These are phyloP conservation scores for Tubosaeta sp. DNA, from an alignment of 768 basidiomycete species.

Conservation along the genomic window DNA sequence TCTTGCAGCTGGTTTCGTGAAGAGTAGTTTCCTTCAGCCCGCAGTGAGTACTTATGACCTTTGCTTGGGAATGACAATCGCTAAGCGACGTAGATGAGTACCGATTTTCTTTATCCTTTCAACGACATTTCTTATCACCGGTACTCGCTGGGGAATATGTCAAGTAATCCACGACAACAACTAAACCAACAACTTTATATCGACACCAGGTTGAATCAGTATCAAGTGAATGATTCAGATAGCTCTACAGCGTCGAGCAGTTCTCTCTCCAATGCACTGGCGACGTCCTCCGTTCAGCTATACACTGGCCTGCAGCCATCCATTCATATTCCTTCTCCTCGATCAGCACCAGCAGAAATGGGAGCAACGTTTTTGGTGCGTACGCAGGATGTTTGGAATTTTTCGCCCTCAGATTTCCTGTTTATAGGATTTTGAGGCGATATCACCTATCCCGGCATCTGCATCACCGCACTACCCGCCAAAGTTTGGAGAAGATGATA, in stretches of 20 bases:
- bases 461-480: constrained; percentile 9
- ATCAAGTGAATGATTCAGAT: constrained; percentile 7
- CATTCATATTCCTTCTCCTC: constrained; percentile 8
- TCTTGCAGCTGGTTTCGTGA: background rate
- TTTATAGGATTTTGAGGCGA: constrained; percentile 11
- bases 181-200: constrained; percentile 14
- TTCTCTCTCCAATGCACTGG: constrained; percentile 2
- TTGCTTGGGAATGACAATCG: background rate
- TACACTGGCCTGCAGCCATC: background rate
- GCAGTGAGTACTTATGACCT: constrained; percentile 11
- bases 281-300: constrained; percentile 8
- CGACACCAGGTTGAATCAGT: constrained; percentile 13
- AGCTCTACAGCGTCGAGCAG: constrained; percentile 16
- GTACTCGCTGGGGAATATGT: background rate
- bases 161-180: constrained; percentile 7
- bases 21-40: background rate
- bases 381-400: background rate
- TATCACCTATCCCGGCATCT: constrained; percentile 8
- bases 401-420: background rate
- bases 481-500: background rate
- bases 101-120: background rate
- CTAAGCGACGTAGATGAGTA: constrained; percentile 10
- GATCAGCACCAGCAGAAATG: constrained; percentile 6
- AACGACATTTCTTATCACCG: background rate
- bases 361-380: constrained; percentile 10